Evolutionary conservation across 139 green algal species (phyloP), one percentile per base, ranked within the genome.

Genomic region (Chlorella sp.): DNA sequence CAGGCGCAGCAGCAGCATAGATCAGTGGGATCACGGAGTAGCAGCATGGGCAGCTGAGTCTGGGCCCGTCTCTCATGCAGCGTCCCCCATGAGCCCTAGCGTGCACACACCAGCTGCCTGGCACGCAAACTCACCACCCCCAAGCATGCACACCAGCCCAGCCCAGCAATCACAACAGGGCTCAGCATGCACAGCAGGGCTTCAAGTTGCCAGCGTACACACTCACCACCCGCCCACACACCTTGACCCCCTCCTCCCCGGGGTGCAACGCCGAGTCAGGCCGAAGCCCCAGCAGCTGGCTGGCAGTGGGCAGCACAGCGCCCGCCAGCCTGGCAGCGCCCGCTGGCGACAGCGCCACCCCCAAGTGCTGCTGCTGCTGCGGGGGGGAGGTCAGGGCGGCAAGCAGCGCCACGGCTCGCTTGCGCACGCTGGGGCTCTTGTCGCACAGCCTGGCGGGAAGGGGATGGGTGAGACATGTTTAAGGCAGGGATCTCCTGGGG

Each of bases 381-480:
- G 48, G 48, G 7, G 48, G 48, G 48, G 48, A 57, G 34, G 75
- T 81, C 18, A 88, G 84, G 68, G 68, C 66, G 11, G 39, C 68
- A 14, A 88, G 84, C 84, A 88, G 68, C 12, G 68, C 39, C 3
- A 66, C 84, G 0, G 84, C 84, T 7, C 53, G 77, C 68, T 88
- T 88, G 39, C 84, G 68, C 30, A 88, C 84, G 84, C 84, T 88
- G 66, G 84, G 84, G 40, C 84, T 88, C 84, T 81, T 88, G 84
- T 88, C 64, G 64, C 64, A 71, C 84, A 88, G 84, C 84, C 84
- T 87, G 82, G 19, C 39, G 24, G 34, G 34, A 18, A 68, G 60
- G 60, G n/a, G n/a, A n/a, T n/a, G n/a, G n/a, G n/a, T n/a, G n/a
- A n/a, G n/a, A n/a, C n/a, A n/a, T n/a, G n/a, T n/a, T n/a, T n/a